Evolutionary conservation across 2,329 filamentous ascomycete genomes (phyloP).

Genomic region (Annulohypoxylon truncatum): DNA sequence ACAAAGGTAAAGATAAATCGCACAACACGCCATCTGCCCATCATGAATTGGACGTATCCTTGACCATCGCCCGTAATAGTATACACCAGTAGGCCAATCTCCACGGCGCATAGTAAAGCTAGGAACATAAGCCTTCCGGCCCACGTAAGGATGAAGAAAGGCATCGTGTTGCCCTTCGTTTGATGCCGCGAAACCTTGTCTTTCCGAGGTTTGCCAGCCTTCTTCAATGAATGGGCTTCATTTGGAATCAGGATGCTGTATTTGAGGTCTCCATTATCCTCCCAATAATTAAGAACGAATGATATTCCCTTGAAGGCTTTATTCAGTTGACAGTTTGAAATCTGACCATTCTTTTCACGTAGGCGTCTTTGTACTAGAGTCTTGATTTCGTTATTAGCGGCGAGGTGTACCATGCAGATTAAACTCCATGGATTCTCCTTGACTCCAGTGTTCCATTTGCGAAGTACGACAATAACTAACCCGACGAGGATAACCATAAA

Average conservation of each 20-base stretch:
- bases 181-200: background rate
- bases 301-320: slow-evolving; percentile 43
- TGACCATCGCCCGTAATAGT: slow-evolving; percentile 44
- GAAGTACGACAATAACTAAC: slow-evolving; percentile 46
- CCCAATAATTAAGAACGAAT: slow-evolving; percentile 41
- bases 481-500: slow-evolving; percentile 49
- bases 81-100: slow-evolving; percentile 46
- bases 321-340: slow-evolving; percentile 40
- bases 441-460: slow-evolving; percentile 54
- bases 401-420: slow-evolving; percentile 52
- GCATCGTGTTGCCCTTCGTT: slow-evolving; percentile 28
- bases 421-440: slow-evolving; percentile 57
- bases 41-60: slow-evolving; percentile 44
- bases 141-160: slow-evolving; percentile 48
- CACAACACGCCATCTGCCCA: slow-evolving; percentile 50
- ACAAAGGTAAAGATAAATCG: slow-evolving; percentile 53
- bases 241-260: slow-evolving; percentile 44
- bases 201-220: slow-evolving; percentile 24
- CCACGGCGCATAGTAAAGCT: slow-evolving; percentile 38
- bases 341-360: slow-evolving; percentile 23
- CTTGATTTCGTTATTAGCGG: slow-evolving; percentile 48
- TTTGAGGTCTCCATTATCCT: slow-evolving; percentile 37
- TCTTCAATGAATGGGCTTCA: slow-evolving; percentile 25
- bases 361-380: slow-evolving; percentile 36
- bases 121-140: slow-evolving; percentile 44